phyloP scores from a whole-genome alignment of 129 eudicot species.

The Artemisia tridentata region DNA sequence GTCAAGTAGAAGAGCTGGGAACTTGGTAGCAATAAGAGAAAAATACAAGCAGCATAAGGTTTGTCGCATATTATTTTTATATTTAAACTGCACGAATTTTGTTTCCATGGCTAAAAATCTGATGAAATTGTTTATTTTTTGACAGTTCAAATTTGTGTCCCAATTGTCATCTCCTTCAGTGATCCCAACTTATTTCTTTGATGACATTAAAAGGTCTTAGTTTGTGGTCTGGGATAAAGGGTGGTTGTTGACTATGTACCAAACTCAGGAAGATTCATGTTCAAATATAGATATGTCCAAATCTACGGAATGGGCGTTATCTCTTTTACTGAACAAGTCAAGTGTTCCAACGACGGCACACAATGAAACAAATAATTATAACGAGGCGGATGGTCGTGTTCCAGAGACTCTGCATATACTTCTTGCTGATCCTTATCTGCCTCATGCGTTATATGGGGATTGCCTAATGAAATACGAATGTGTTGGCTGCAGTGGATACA shows the following conservation, averaged over 20 bases:
- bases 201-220: conserved; percentile 16
- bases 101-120: conserved; percentile 2
- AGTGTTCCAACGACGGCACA: no score
- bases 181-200: conserved; percentile 48
- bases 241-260: background rate
- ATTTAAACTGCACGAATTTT: background rate
- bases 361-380: no score
- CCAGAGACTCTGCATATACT: no score
- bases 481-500: no score
- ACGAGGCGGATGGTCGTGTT: no score
- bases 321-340: no score
- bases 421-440: no score
- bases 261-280: no score
- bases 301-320: no score
- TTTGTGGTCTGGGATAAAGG: background rate
- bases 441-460: no score
- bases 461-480: no score
- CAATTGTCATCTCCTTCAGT: conserved; percentile 42
- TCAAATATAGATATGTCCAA: no score
- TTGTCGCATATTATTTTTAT: conserved; percentile 5
- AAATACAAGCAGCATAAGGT: conserved; percentile 33
- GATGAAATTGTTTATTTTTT: conserved; percentile 5
- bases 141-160: conserved; percentile 62
- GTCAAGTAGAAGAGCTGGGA: conserved; percentile 46
- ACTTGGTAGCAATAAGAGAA: conserved; percentile 58